These are phyloP conservation scores for Cicer yamashitae DNA, from an alignment of 306 rosid genomes.

Conservation along the genomic window DNA sequence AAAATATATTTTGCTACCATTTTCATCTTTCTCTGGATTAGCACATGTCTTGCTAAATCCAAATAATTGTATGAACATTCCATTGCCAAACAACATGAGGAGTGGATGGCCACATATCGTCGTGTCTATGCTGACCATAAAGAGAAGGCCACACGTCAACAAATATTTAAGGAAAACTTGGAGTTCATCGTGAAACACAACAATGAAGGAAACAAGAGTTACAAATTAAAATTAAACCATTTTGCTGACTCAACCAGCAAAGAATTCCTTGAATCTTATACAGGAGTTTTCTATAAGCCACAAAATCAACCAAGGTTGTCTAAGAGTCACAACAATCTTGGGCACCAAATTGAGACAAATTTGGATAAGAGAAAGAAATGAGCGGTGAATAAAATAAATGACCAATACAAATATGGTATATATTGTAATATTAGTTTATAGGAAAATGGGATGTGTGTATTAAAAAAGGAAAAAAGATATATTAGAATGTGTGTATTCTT, in stretches of 20 bases:
- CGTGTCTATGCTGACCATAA: constrained; percentile 2
- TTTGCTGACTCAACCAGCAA: too few species aligned
- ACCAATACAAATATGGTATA: too few species aligned
- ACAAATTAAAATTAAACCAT: too few species aligned
- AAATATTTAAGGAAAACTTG: constrained; percentile 1
- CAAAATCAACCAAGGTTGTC: neutral
- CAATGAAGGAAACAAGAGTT: too few species aligned
- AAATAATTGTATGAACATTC: neutral
- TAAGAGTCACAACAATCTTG: neutral
- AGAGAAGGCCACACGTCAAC: constrained; percentile 17
- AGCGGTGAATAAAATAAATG: too few species aligned
- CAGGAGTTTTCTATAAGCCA: too few species aligned
- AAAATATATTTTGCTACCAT: neutral
- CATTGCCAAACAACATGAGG: constrained; percentile 28
- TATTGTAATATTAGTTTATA: too few species aligned
- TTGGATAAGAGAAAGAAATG: constrained; percentile 11
- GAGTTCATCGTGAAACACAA: too few species aligned
- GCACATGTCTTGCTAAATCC: constrained; percentile 9
- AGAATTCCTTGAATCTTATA: too few species aligned
- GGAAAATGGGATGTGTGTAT: too few species aligned
- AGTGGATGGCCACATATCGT: constrained; percentile 1
- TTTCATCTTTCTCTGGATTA: neutral
- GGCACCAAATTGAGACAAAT: neutral
- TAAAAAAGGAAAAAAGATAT: too few species aligned
- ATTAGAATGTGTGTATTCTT: too few species aligned